Base-by-base conservation (phyloP, 2,329 filamentous ascomycete genomes). In the Fusarium sp. region DNA sequence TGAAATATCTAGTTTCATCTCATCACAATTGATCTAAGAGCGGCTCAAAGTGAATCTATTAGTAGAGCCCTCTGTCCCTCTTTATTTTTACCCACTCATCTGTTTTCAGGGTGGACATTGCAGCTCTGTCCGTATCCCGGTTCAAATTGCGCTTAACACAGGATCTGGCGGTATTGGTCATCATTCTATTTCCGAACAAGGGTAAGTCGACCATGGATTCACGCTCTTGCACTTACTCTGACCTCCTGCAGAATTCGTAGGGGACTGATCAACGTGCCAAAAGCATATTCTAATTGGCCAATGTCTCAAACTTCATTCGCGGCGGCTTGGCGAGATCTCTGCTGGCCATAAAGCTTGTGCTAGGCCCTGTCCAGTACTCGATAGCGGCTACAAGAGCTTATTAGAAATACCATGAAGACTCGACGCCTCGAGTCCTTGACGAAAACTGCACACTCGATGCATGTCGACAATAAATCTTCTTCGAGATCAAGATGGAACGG, bases 211-310 rank as follows among this genome's bases (percentile, higher is more conserved):
- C 37, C 33, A 25, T 33, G 32, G 19, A 42, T 40, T 59, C 23
- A 33, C 44, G 37, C 42, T 66, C 46, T 43, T 61, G 35, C 57
- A 72, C 42, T 37, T 52, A 40, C 64, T 56, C 40, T 44, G 46
- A 33, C 44, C 61, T 46, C n/a, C 23, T 44, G 21, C 15, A 28
- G n/a, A 59, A 58, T 42, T 30, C 47, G 43, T 42, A 52, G 43
- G 56, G 70, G 25, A 66, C 62, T 73, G 69, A 70, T 73, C 65
- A 40, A 63, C 74, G 60, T 71, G 61, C 61, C 64, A 67, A 67
- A 73, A 73, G 46, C 49, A 50, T 68, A 65, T 57, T 23, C 62
- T 44, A 61, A 58, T 68, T 66, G 43, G 56, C 60, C 53, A 47
- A 64, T 73, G 64, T 77, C 67, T 76, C 72, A 69, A 69, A 25